phyloP scores from a whole-genome alignment of 148 eudicot genomes.

The Rhododendron griersonianum region DNA sequence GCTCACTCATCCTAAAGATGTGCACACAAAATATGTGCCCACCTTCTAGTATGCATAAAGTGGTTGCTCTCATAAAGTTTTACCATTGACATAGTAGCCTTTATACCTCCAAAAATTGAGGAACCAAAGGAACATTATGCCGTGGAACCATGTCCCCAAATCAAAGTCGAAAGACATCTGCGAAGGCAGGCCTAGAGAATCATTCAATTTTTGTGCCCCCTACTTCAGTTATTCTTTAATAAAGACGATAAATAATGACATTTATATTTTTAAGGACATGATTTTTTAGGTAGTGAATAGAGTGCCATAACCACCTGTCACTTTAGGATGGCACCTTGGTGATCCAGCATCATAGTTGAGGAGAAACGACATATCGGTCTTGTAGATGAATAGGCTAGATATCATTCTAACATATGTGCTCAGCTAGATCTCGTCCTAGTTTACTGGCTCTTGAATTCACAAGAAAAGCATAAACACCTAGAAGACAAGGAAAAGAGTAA shows the following conservation, averaged over 20 bases:
- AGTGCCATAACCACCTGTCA: not conserved
- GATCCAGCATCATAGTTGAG: not conserved
- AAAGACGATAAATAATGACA: not conserved
- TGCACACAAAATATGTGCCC: no score
- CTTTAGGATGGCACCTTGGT: not conserved
- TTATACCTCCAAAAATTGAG: not conserved
- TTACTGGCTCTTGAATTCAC: not conserved
- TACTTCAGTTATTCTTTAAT: not conserved
- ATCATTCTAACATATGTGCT: not conserved
- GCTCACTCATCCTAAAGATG: no score
- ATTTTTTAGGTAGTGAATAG: not conserved
- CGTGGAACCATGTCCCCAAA: not conserved
- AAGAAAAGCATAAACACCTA: not conserved
- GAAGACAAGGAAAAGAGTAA: not conserved
- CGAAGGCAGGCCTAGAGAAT: not conserved
- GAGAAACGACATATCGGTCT: not conserved
- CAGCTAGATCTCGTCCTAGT: not conserved
- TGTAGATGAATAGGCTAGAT: not conserved
- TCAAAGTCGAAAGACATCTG: not conserved
- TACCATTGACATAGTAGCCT: not conserved
- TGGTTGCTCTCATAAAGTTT: not conserved
- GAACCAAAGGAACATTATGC: not conserved
- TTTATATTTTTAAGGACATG: not conserved
- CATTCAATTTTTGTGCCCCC: not conserved
- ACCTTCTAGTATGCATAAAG: no score